These are phyloP conservation scores for Magnolia sinica DNA, from an alignment of 164 flowering plant species.

Conservation along the genomic window DNA sequence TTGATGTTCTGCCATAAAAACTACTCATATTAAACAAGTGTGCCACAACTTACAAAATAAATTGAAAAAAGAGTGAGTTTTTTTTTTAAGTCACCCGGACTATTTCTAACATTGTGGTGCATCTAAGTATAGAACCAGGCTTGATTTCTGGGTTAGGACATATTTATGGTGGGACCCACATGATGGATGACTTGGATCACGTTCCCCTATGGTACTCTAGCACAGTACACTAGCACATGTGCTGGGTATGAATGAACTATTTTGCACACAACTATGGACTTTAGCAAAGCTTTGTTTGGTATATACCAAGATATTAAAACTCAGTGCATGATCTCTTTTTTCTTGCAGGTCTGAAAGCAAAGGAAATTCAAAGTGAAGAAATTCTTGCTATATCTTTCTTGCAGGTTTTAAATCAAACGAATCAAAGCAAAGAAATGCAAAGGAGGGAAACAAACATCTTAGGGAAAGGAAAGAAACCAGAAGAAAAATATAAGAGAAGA, in stretches of 20 bases:
- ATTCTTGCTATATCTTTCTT: neutral
- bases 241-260: neutral
- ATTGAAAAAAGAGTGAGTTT: no score
- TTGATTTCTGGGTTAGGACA: no score
- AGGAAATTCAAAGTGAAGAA: neutral
- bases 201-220: neutral
- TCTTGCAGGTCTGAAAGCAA: neutral
- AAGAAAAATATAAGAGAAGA: no score
- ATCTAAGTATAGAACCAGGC: no score
- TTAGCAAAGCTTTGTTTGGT: neutral
- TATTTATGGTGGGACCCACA: neutral
- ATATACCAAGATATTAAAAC: neutral
- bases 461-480: neutral
- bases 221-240: neutral
- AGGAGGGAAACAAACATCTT: neutral
- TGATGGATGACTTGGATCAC: no score
- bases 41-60: no score
- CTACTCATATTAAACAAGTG: no score
- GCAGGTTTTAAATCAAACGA: neutral
- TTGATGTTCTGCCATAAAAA: no score
- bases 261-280: neutral
- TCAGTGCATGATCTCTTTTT: neutral
- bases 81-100: no score
- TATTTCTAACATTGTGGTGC: no score
- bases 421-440: neutral